phyloP scores from a whole-genome alignment of 768 basidiomycete genomes.

The Suillus clintonianus region DNA sequence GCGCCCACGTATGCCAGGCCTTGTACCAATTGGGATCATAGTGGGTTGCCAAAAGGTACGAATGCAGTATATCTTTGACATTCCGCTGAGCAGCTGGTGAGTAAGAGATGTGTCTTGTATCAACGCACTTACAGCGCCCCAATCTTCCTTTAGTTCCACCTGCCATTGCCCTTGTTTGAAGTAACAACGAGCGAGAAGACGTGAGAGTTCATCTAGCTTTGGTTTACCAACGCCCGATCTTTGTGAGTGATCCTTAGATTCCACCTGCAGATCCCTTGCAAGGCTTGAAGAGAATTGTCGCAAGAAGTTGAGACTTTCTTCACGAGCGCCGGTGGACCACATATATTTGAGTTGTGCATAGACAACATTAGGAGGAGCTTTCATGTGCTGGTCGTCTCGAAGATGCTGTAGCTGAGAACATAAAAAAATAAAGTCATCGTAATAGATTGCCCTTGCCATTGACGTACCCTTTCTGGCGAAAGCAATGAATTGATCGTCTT shows the following conservation, averaged over 20 bases:
- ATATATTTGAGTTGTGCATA: conserved; percentile 95
- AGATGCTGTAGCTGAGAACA: conserved; percentile 42
- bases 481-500: conserved; percentile 94
- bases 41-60: conserved; percentile 85
- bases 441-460: neutral
- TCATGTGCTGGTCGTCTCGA: conserved; percentile 52
- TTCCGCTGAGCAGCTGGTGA: conserved; percentile 56
- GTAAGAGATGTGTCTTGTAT: neutral
- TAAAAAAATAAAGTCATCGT: neutral
- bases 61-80: conserved; percentile 78
- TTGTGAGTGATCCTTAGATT: conserved; percentile 50
- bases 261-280: conserved; percentile 69
- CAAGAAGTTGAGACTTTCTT: conserved; percentile 81
- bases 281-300: conserved; percentile 81
- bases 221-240: conserved; percentile 57
- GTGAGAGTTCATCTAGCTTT: conserved; percentile 70
- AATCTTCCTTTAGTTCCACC: conserved; percentile 73
- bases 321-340: conserved; percentile 84
- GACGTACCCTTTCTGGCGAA: conserved; percentile 64
- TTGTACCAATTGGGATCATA: conserved; percentile 98
- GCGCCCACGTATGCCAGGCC: conserved; percentile 98
- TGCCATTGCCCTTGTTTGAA: conserved; percentile 98
- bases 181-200: conserved; percentile 93
- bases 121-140: conserved; percentile 63
- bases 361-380: conserved; percentile 93